Base-by-base conservation (phyloP, 345 rosid genomes). In the Brassica juncea region DNA sequence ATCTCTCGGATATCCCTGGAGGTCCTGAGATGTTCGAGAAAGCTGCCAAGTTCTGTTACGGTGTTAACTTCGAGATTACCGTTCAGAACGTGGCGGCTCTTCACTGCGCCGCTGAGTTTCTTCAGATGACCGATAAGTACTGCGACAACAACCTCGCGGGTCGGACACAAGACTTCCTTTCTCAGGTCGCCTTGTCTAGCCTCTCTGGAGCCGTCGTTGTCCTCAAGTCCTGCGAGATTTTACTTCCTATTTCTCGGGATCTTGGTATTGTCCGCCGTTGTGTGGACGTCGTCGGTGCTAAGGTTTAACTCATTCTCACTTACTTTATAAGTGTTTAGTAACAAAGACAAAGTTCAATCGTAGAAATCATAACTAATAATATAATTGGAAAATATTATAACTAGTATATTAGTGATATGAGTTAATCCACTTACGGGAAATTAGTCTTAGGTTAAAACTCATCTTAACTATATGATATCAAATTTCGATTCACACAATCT, bases 1-100 rank as follows among this genome's bases (percentile, higher is more conserved):
- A 87, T 64, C 84, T 95, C 10, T 90, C 96, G 2, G 88, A 85
- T 73, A 84, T 90, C 2, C 98, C 99, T 0, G 99, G 99, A 44
- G 99, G 99, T n/a, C 91, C 97, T 0, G 94, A 95, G 83, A 89
- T 87, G 71, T 90, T 95, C 42, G 99, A 91, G 84, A 95, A 93
- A 83, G 96, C 94, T 0, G 98, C 96, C 0, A 95, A 92, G 15
- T 95, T 95, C 86, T 95, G 99, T 81, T 95, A 95, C 68, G 90
- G 98, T 0, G 91, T 95, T 63, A 95, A 95, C 87, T 95, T 95
- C 16, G 99, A 95, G 79, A 93, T 93, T 78, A 95, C 97, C 0
- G 98, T 95, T 6, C 93, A 95, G 49, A 95, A 95, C 82, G 96
- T 92, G 12, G 98, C 97, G 1, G 93, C 96, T 55, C 94, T 95